Percentiles rank a stretch among this genome's conserved stretches.
Conservation (phyloP, 352 stramenopile species). For the Thalassiosira mediterranea region DNA sequence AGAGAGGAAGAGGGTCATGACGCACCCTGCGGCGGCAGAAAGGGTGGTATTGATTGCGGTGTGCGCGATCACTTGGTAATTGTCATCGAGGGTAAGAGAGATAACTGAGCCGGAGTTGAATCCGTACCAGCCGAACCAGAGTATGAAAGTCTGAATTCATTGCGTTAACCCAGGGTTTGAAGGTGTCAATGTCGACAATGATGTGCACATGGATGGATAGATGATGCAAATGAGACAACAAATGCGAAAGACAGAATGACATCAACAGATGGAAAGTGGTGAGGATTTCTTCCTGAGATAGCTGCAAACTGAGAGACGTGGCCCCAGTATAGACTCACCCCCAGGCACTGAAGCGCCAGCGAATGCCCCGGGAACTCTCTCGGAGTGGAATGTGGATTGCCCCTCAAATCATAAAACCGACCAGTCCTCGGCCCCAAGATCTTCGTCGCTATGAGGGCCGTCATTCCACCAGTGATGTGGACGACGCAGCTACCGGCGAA, state of each 20-base stretch:
- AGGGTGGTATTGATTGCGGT: slow-evolving; percentile 86
- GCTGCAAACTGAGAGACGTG: not conserved
- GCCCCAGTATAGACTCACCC: slow-evolving; percentile 45
- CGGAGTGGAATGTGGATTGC: slow-evolving; percentile 44
- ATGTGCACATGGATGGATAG: too few species aligned
- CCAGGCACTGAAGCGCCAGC: slow-evolving; percentile 50
- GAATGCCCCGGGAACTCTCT: slow-evolving; percentile 48
- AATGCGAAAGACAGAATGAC: slow-evolving; percentile 9
- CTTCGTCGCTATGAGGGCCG: slow-evolving; percentile 72
- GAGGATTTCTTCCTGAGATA: not conserved
- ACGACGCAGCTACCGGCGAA: slow-evolving; percentile 85
- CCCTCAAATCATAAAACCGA: slow-evolving; percentile 72
- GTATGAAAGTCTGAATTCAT: slow-evolving; percentile 85
- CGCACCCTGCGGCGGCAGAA: slow-evolving; percentile 49
- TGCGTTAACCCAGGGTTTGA: too few species aligned
- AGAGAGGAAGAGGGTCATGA: slow-evolving; percentile 35
- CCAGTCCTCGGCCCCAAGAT: slow-evolving; percentile 80
- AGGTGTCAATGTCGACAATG: too few species aligned
- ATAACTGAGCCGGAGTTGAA: slow-evolving; percentile 87
- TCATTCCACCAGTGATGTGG: slow-evolving; percentile 82
- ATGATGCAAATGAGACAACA: too few species aligned
- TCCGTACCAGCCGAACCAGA: slow-evolving; percentile 85
- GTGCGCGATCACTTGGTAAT: slow-evolving; percentile 31
- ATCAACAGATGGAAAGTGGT: slow-evolving; percentile 29
- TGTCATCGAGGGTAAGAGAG: slow-evolving; percentile 56